Evolutionary conservation across 1,284 basidiomycete species (phyloP), one percentile per base, ranked within the genome.

Genomic region (Waitea zeae): DNA sequence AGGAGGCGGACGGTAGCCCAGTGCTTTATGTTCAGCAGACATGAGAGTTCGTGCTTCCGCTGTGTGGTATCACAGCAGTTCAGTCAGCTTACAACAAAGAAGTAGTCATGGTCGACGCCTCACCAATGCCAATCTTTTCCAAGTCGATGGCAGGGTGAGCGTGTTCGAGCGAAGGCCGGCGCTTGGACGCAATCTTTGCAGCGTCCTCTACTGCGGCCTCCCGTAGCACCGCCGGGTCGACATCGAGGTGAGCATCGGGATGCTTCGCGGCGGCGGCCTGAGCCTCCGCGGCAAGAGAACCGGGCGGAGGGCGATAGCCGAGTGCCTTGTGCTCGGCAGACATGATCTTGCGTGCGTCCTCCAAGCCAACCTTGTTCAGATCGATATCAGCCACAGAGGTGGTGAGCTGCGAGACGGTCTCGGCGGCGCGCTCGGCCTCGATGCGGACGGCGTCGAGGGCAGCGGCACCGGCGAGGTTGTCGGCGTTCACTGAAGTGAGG

Each of bases 21-120:
- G 47, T 3, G 54, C 50, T 36, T 55, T 55, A 44, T 58, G 56
- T 39, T 57, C 56, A 26, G 49, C 47, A 5, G 52, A 54, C 53
- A 57, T 57, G 33, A 58, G 44, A 38, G 50, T 53, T 14, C 49
- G 41, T 3, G 56, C 54, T 28, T 57, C 54, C 9, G 39, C 48
- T 47, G 35, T 6, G 27, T 31, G 17, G 20, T 30, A 17, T n/a
- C n/a, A n/a, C n/a, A n/a, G n/a, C n/a, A n/a, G n/a, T n/a, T n/a
- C n/a, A n/a, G n/a, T n/a, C n/a, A n/a, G n/a, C n/a, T n/a, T n/a
- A n/a, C n/a, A n/a, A n/a, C n/a, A n/a, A n/a, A n/a, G n/a, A n/a
- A n/a, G n/a, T n/a, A n/a, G n/a, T n/a, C n/a, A n/a, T n/a, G n/a
- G n/a, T n/a, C n/a, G n/a, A n/a, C n/a, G 24, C 6, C 20, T 5